These are phyloP conservation scores for Vitis cinerea DNA, from an alignment of 164 flowering plant species.

Conservation along the genomic window DNA sequence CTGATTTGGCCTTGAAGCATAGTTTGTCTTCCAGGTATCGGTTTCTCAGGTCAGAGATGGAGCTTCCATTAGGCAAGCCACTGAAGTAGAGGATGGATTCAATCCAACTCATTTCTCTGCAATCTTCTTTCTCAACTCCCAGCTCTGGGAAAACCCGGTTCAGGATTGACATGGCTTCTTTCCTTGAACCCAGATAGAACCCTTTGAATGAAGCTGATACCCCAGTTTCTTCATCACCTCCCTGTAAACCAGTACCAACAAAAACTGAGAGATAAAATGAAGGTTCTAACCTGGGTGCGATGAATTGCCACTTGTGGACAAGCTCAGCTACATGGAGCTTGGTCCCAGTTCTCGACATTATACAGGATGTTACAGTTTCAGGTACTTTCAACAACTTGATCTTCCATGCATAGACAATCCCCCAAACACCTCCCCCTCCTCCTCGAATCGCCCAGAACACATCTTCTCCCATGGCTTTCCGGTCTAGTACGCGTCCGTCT, in stretches of 20 bases:
- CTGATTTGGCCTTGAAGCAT: slow-evolving; percentile 55
- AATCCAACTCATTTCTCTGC: slow-evolving; percentile 54
- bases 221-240: slow-evolving; percentile 11
- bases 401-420: slow-evolving; percentile 52
- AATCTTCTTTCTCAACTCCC: slow-evolving; percentile 31
- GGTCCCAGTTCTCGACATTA: slow-evolving; percentile 29
- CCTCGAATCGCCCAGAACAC: slow-evolving; percentile 68
- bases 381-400: slow-evolving; percentile 39
- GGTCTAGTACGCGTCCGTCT: slow-evolving; percentile 29
- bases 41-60: slow-evolving; percentile 23
- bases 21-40: slow-evolving; percentile 25
- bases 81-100: slow-evolving; percentile 51
- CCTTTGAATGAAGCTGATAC: slow-evolving; percentile 44
- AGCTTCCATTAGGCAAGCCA: slow-evolving; percentile 25
- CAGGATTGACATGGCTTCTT: slow-evolving; percentile 21
- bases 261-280: slow-evolving; percentile 40
- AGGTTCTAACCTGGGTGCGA: slow-evolving; percentile 32
- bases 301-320: slow-evolving; percentile 45
- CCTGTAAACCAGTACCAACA: slow-evolving; percentile 34
- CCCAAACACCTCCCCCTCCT: slow-evolving; percentile 56
- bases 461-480: slow-evolving; percentile 51
- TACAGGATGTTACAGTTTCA: slow-evolving; percentile 30
- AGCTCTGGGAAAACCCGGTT: slow-evolving; percentile 37
- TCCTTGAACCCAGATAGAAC: slow-evolving; percentile 38
- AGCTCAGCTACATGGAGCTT: slow-evolving; percentile 22